Percentiles rank a stretch among this genome's conserved stretches.
phyloP scores from a whole-genome alignment of 768 basidiomycete genomes.

The Leucosporidium yakuticum region DNA sequence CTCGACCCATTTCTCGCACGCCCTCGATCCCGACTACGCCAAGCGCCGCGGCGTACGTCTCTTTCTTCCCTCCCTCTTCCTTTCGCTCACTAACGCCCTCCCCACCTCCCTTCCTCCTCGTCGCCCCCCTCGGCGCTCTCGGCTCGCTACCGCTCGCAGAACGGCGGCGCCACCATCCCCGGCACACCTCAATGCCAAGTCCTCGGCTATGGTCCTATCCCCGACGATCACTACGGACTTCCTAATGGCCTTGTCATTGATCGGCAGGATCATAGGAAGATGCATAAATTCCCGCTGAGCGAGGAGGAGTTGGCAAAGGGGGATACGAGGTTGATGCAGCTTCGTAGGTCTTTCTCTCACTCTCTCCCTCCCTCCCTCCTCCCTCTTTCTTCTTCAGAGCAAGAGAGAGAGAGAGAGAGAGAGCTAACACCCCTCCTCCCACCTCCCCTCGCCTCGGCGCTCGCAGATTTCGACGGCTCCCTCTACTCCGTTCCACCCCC shows the following conservation, averaged over 20 bases:
- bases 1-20: constrained; percentile 12
- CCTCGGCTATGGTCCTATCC: constrained; percentile 7
- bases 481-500: constrained; percentile 5
- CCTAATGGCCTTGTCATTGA: constrained; percentile 3
- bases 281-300: constrained; percentile 1
- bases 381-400: background rate
- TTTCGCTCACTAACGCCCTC: background rate
- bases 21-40: constrained; percentile 10
- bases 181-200: constrained; percentile 8
- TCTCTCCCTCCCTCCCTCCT: background rate
- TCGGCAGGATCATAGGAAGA: constrained; percentile 3
- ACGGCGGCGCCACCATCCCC: constrained; percentile 7
- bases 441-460: background rate
- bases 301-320: constrained; percentile 4
- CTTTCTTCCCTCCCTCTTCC: background rate
- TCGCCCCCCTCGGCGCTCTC: background rate
- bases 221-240: constrained; percentile 6
- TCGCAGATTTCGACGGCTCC: constrained; percentile 1
- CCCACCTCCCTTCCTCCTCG: background rate
- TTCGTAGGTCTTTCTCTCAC: background rate
- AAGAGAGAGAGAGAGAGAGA: background rate
- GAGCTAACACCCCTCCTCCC: background rate
- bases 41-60: constrained; percentile 5
- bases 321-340: constrained; percentile 9
- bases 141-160: background rate